These are phyloP conservation scores for Coniochaeta sp. DNA, from an alignment of 2,329 filamentous ascomycete species.

Conservation along the genomic window DNA sequence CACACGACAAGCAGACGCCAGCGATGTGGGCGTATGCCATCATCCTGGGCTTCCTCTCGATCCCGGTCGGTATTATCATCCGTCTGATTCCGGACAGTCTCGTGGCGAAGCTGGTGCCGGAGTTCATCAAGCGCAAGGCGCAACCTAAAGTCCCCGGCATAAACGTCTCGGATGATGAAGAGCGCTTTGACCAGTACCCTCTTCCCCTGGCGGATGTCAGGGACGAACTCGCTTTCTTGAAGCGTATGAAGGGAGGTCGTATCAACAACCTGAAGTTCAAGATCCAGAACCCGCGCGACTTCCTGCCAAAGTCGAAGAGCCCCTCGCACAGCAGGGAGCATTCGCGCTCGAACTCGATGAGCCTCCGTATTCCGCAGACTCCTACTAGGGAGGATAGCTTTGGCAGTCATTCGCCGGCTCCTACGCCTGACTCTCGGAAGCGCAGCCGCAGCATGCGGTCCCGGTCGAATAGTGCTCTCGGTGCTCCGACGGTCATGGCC, in stretches of 20 bases:
- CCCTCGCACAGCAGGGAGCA: slow-evolving; percentile 57
- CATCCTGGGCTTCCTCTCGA: slow-evolving; percentile 73
- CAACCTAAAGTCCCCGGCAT: slow-evolving; percentile 41
- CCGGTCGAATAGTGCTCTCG: slow-evolving; percentile 63
- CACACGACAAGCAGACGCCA: slow-evolving; percentile 51
- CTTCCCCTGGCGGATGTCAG: slow-evolving; percentile 66
- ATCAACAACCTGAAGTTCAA: slow-evolving; percentile 76
- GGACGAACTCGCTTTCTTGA: slow-evolving; percentile 74
- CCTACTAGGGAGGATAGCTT: slow-evolving; percentile 52
- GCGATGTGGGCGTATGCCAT: slow-evolving; percentile 84
- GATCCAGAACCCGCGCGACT: slow-evolving; percentile 67
- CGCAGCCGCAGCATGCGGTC: slow-evolving; percentile 62
- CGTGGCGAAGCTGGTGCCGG: slow-evolving; percentile 43
- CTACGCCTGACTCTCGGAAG: slow-evolving; percentile 52
- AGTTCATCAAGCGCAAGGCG: slow-evolving; percentile 42
- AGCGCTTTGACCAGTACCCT: slow-evolving; percentile 59
- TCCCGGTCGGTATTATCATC: slow-evolving; percentile 75
- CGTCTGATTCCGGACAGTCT: slow-evolving; percentile 74
- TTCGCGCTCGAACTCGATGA: slow-evolving; percentile 57
- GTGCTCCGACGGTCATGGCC: slow-evolving; percentile 73
- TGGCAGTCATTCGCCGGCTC: slow-evolving; percentile 28
- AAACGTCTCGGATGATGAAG: slow-evolving; percentile 58
- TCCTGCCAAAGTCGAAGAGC: slow-evolving; percentile 55
- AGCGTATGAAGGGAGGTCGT: slow-evolving; percentile 72
- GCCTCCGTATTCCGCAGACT: slow-evolving; percentile 44